Conservation (phyloP, 2,329 filamentous ascomycete genomes). For the Cercospora sp. region DNA sequence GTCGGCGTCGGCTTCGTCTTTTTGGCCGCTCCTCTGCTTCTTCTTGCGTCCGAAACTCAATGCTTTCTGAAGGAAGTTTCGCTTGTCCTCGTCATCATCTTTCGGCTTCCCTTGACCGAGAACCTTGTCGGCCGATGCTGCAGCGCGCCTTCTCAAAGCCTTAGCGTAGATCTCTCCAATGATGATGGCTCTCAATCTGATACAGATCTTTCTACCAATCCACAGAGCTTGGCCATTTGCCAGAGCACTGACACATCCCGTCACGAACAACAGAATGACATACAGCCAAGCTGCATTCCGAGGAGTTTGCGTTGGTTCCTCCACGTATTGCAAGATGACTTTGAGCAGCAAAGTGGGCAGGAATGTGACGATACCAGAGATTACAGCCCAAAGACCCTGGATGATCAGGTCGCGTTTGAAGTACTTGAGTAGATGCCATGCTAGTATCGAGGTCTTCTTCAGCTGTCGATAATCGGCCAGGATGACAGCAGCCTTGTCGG, state of each 20-base stretch:
- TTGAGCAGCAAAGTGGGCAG: conserved; percentile 87
- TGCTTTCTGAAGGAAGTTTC: conserved; percentile 49
- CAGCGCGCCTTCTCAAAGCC: conserved; percentile 85
- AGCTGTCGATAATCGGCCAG: conserved; percentile 80
- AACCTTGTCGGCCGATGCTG: conserved; percentile 70
- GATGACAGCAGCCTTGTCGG: conserved; percentile 81
- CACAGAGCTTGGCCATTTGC: conserved; percentile 85
- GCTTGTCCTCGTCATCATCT: conserved; percentile 45
- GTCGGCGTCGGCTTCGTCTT: conserved; percentile 42
- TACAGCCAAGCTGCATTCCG: conserved; percentile 93
- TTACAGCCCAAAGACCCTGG: conserved; percentile 77
- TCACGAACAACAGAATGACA: conserved; percentile 83
- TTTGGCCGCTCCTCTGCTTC: conserved; percentile 53
- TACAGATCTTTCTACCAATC: conserved; percentile 92
- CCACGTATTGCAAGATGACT: conserved; percentile 91
- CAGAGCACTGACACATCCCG: conserved; percentile 78
- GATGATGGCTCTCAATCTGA: conserved; percentile 88
- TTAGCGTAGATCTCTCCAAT: conserved; percentile 98
- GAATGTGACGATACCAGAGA: conserved; percentile 84
- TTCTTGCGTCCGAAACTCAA: conserved; percentile 60
- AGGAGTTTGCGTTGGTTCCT: conserved; percentile 73
- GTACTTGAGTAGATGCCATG: conserved; percentile 78
- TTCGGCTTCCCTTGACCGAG: conserved; percentile 57
- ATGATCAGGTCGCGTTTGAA: conserved; percentile 75
- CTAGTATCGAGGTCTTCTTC: conserved; percentile 76